These are phyloP conservation scores for Fusarium oxysporum DNA, from an alignment of 2,329 filamentous ascomycete species.

Conservation along the genomic window DNA sequence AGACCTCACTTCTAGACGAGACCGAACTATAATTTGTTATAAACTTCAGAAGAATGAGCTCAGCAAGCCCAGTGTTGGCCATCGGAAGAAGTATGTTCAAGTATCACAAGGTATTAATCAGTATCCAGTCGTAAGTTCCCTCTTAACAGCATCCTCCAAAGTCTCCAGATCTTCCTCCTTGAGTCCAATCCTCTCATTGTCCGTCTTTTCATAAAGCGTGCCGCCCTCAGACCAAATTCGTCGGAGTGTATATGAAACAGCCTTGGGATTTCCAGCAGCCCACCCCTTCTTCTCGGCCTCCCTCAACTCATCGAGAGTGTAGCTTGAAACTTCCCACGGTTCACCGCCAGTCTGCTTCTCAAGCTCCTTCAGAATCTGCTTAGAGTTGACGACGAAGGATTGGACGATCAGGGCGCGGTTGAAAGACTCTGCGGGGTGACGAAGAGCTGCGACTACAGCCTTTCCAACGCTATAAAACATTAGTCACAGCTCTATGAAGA, in stretches of 20 bases:
- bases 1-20: no score
- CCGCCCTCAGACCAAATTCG: slow-evolving; percentile 80
- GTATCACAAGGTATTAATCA: neutral
- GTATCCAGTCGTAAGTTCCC: slow-evolving; percentile 32
- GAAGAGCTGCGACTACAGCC: slow-evolving; percentile 71
- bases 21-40: neutral
- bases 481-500: neutral
- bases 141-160: slow-evolving; percentile 51
- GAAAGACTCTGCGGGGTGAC: slow-evolving; percentile 63
- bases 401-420: slow-evolving; percentile 74
- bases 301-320: slow-evolving; percentile 63
- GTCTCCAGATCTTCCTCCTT: slow-evolving; percentile 63
- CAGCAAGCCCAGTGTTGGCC: rapidly evolving
- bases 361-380: slow-evolving; percentile 73
- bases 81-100: rapidly evolving
- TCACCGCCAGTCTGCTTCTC: slow-evolving; percentile 71
- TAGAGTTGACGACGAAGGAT: slow-evolving; percentile 75
- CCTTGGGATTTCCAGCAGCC: slow-evolving; percentile 62
- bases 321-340: slow-evolving; percentile 53
- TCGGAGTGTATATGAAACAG: slow-evolving; percentile 69
- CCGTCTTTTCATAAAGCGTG: slow-evolving; percentile 75
- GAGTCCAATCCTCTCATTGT: slow-evolving; percentile 70
- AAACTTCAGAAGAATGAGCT: neutral
- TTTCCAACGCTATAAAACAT: slow-evolving; percentile 68
- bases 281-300: slow-evolving; percentile 70